Evolutionary conservation across 1,139 yeast genomes (phyloP).

Genomic region (Yamadazyma taylorii): DNA sequence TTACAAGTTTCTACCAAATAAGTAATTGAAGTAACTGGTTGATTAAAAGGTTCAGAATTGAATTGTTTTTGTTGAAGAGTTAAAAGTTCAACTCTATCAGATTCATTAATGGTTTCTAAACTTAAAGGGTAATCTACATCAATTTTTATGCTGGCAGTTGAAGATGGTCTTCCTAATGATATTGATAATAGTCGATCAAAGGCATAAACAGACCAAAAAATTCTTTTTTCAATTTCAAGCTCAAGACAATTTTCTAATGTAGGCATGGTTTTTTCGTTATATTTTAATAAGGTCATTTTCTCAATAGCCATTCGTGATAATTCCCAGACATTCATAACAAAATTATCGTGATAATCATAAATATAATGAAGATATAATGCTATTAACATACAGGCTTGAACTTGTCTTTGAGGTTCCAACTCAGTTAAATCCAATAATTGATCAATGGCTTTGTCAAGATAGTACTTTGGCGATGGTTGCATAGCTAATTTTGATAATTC

Average conservation of each 20-base stretch:
- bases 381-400: conserved; percentile 14
- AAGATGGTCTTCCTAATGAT: conserved; percentile 15
- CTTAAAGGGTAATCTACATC: conserved; percentile 15
- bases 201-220: conserved; percentile 18
- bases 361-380: conserved; percentile 15
- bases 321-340: conserved; percentile 18
- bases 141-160: conserved; percentile 12
- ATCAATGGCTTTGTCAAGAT: conserved; percentile 13
- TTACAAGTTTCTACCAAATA: conserved; percentile 20
- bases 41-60: conserved; percentile 10
- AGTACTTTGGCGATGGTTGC: conserved; percentile 12
- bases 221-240: conserved; percentile 13
- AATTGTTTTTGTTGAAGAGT: conserved; percentile 8
- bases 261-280: conserved; percentile 11
- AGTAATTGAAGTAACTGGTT: conserved; percentile 19
- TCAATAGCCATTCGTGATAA: conserved; percentile 15
- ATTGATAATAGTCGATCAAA: conserved; percentile 14
- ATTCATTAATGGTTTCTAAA: conserved; percentile 10
- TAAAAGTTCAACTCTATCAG: conserved; percentile 5
- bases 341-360: conserved; percentile 12
- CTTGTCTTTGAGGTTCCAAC: conserved; percentile 12
- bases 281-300: conserved; percentile 14
- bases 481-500: conserved; percentile 12
- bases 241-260: conserved; percentile 10
- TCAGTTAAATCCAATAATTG: conserved; percentile 6